phyloP scores from a whole-genome alignment of 345 rosid genomes.

The Eucalyptus sp. region DNA sequence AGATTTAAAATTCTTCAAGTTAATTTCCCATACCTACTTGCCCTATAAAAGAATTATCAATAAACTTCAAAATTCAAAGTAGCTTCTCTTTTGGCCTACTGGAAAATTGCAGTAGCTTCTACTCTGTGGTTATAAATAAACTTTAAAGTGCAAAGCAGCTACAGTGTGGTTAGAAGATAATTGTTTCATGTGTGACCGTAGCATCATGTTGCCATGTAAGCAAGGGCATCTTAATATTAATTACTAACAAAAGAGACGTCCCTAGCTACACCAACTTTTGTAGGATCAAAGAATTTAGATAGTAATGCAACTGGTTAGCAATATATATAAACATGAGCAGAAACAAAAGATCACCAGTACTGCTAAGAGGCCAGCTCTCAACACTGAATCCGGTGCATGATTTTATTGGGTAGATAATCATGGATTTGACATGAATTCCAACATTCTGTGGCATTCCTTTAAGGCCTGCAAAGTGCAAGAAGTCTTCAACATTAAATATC shows the following conservation, averaged over 20 bases:
- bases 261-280: not conserved
- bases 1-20: not conserved
- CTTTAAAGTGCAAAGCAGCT: not conserved
- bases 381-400: constrained; percentile 86
- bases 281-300: not conserved
- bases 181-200: not conserved
- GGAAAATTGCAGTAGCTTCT: not conserved
- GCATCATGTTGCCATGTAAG: not conserved
- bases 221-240: not conserved
- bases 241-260: not conserved
- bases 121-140: not conserved
- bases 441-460: constrained; percentile 9
- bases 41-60: not conserved
- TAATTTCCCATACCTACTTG: not conserved
- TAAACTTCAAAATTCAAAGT: not conserved
- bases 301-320: not conserved
- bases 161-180: not conserved
- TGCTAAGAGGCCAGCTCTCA: constrained; percentile 74
- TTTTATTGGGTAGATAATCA: constrained; percentile 78
- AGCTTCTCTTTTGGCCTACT: not conserved
- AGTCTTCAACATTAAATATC: not conserved
- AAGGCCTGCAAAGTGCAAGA: constrained; percentile 21
- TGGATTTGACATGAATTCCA: constrained; percentile 38
- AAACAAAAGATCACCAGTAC: constrained; percentile 41
- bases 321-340: not conserved